phyloP scores from a whole-genome alignment of 2,329 filamentous ascomycete genomes.

The Curvularia sp. region DNA sequence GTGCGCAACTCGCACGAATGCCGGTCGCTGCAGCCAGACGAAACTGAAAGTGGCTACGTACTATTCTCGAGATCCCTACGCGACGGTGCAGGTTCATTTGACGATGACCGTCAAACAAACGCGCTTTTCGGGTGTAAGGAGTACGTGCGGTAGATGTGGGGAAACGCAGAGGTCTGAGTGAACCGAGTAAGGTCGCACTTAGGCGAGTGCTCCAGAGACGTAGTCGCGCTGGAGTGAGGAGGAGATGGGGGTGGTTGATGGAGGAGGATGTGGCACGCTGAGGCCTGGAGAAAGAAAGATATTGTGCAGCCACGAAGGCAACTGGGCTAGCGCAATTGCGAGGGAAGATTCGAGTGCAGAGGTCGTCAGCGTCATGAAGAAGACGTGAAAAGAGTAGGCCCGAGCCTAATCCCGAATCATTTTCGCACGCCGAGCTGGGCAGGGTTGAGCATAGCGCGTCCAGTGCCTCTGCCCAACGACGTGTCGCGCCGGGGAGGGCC shows the following conservation, averaged over 20 bases:
- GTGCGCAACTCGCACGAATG: slow-evolving; percentile 15
- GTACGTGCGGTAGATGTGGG: slow-evolving; percentile 20
- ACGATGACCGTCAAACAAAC: slow-evolving; percentile 91
- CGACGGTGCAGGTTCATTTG: slow-evolving; percentile 97
- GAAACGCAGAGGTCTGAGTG: slow-evolving; percentile 24
- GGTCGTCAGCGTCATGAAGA: slow-evolving; percentile 32
- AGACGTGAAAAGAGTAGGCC: slow-evolving; percentile 14
- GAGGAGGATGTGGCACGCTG: slow-evolving; percentile 27
- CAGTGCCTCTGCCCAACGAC: too few relatives aligned
- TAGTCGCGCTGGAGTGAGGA: slow-evolving; percentile 16
- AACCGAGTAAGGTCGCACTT: slow-evolving; percentile 21
- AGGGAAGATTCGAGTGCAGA: slow-evolving; percentile 38
- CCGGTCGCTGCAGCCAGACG: slow-evolving; percentile 11
- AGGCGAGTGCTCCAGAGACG: slow-evolving; percentile 17
- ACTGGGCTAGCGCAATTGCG: slow-evolving; percentile 36
- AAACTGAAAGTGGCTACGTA: slow-evolving; percentile 54
- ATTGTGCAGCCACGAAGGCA: slow-evolving; percentile 32
- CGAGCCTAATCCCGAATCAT: background rate
- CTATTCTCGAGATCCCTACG: slow-evolving; percentile 64
- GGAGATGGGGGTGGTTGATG: slow-evolving; percentile 13
- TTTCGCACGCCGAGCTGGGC: too few relatives aligned
- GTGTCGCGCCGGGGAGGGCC: slow-evolving; percentile 24
- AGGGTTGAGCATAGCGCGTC: too few relatives aligned
- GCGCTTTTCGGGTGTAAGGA: slow-evolving; percentile 64
- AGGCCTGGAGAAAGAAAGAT: slow-evolving; percentile 39